Evolutionary conservation across 441 rosid genomes (phyloP), one percentile per base, ranked within the genome.

Genomic region (Erodium trifolium): DNA sequence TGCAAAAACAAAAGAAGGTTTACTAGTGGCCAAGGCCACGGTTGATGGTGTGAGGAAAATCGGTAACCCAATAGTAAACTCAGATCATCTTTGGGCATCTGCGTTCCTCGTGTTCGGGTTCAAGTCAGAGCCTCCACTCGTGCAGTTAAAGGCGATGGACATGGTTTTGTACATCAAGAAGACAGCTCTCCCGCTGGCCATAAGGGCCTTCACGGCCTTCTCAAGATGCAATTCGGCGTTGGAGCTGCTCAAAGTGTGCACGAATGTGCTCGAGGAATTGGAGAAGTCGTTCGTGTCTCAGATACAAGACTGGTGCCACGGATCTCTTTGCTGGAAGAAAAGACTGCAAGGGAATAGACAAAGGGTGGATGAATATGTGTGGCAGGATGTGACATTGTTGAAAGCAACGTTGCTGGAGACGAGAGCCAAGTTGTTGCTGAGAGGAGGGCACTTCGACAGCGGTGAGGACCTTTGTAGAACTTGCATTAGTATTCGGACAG

Each of bases 91-190:
- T 5, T 93, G 97, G 98, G 92, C 97, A 6, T 86, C 91, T 13
- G 97, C 96, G 31, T 93, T 90, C 82, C 88, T 93, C 4, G 92
- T 93, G 13, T 93, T 93, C 2, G 98, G 97, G 59, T 93, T 90
- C 79, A 90, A 89, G 76, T 84, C 91, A 0, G 94, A 93, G 69
- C 94, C 91, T 34, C 96, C 92, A 8, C 72, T 87, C 4, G 90
- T 93, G 55, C 91, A 88, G 49, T 74, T 93, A 13, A 86, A 88
- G 74, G 96, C 93, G 37, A 72, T 83, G 59, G 92, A 90, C 65
- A 78, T 88, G 88, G 90, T 85, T 45, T 79, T 87, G 66, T 90
- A 89, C 81, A 91, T 93, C 67, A 87, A 85, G 82, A 87, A 81
- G 82, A 93, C 91, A 13, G 93, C 93, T 67, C 80, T 90, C 45